Conservation (phyloP, 2,329 filamentous ascomycete genomes). For the Onygenales sp. region DNA sequence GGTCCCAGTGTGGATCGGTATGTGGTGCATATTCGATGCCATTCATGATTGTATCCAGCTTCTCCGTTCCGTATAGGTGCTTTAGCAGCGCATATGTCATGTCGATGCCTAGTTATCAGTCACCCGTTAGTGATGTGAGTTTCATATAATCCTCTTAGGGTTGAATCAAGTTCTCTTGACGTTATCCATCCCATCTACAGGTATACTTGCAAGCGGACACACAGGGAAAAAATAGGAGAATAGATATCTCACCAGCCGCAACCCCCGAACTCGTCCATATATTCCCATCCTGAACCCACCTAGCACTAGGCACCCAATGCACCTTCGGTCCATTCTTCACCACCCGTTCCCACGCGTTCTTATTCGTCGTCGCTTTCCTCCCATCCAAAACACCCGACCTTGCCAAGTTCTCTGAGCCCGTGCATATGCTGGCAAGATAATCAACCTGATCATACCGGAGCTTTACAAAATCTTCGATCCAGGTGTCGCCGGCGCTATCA, state of each 20-base stretch:
- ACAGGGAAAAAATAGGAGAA: neutral
- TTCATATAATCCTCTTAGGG: too few relatives aligned
- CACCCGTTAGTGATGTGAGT: too few relatives aligned
- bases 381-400: conserved; percentile 2
- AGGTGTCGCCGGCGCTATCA: conserved; percentile 10
- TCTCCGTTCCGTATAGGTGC: conserved; percentile 1
- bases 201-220: neutral
- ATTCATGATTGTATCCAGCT: neutral
- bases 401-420: conserved; percentile 1
- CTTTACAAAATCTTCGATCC: conserved; percentile 12
- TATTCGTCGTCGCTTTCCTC: conserved; percentile 6
- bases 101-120: neutral
- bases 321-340: neutral
- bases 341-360: neutral
- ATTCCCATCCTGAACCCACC: conserved; percentile 4
- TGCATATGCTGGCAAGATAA: conserved; percentile 7
- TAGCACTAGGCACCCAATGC: conserved; percentile 5
- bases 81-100: neutral
- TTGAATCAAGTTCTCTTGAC: too few relatives aligned
- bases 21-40: conserved; percentile 1
- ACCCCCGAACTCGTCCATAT: conserved; percentile 4
- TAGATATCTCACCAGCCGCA: conserved; percentile 1
- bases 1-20: neutral
- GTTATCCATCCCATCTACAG: too few relatives aligned
- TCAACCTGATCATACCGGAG: neutral